Evolutionary conservation across 208 protist species (phyloP), one percentile per base, ranked within the genome.

Genomic region (Wallacemonas collosoma): DNA sequence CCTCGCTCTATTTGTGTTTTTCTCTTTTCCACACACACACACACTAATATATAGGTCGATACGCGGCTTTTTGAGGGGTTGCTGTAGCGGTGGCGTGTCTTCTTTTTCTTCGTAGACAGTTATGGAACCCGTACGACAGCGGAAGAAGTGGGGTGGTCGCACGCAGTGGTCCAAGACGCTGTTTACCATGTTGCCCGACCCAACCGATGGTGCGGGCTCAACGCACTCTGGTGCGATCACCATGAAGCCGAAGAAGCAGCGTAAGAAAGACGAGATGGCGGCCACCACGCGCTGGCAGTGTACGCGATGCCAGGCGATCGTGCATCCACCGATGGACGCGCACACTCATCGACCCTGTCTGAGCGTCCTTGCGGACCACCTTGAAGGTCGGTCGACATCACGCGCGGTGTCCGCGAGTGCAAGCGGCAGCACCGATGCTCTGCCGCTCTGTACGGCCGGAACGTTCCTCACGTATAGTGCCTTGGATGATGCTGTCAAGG

Each of bases 101-200:
- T 26, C 26, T 26, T 26, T 26, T 26, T 26, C 26, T 26, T 26
- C 26, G 26, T 26, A 26, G 26, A 26, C 26, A 26, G 26, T 0
- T 26, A 50, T 50, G 45, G 45, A 50, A 1, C 45, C 14, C 9
- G 39, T n/a, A 11, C 44, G 9, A 44, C 57, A 38, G 6, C 7
- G 38, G 48, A 58, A 69, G 26, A 38, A 69, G 40, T 69, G 51
- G 64, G 45, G 64, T 12, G 45, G 64, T 14, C 51, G 64, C 14
- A 58, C 51, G 5, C 48, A 58, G 35, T 93, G 84, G 85, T 81
- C 85, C 1, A 84, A 82, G 67, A 70, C 72, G 2, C 85, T 84
- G 65, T 93, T 91, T 65, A 75, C 75, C 15, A 55, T 81, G 44
- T 39, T 75, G 9, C 73, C 79, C 40, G 26, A 26, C 26, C 26